Evolutionary conservation across 495 filamentous ascomycete genomes (phyloP).

Genomic region (Xanthoparmelia taractica): DNA sequence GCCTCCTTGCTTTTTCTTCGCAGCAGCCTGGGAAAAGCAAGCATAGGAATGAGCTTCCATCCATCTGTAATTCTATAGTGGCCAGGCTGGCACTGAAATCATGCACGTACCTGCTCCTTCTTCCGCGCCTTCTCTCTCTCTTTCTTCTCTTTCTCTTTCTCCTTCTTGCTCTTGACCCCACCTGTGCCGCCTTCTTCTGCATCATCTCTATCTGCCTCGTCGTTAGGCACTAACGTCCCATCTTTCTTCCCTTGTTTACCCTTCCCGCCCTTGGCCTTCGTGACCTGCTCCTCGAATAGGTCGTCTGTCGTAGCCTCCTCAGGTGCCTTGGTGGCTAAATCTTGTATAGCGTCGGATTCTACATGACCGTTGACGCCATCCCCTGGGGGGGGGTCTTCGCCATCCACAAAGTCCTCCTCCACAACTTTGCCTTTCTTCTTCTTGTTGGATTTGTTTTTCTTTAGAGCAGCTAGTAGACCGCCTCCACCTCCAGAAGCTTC

Average conservation of each 20-base stretch:
- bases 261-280: constrained; percentile 56
- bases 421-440: constrained; percentile 75
- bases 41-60: constrained; percentile 1
- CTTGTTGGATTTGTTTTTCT: constrained; percentile 85
- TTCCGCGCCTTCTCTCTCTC: constrained; percentile 90
- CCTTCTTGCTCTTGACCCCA: constrained; percentile 83
- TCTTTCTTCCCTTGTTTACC: constrained; percentile 27
- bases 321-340: constrained; percentile 62
- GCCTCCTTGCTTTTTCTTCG: constrained; percentile 50
- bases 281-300: constrained; percentile 70
- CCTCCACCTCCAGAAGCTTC: constrained; percentile 50
- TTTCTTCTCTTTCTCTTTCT: constrained; percentile 92
- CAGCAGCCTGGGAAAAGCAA: constrained; percentile 47
- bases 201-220: constrained; percentile 45
- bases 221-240: constrained; percentile 25
- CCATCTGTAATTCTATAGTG: not conserved
- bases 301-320: constrained; percentile 80
- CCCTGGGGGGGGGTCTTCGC: constrained; percentile 50
- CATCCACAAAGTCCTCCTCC: constrained; percentile 64
- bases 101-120: constrained; percentile 66
- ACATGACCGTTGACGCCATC: constrained; percentile 31
- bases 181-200: constrained; percentile 44
- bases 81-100: not conserved
- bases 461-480: constrained; percentile 76
- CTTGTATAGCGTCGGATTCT: constrained; percentile 33